Evolutionary conservation across 805 yeast species (phyloP).

Genomic region (Saccharomycopsis javanensis): DNA sequence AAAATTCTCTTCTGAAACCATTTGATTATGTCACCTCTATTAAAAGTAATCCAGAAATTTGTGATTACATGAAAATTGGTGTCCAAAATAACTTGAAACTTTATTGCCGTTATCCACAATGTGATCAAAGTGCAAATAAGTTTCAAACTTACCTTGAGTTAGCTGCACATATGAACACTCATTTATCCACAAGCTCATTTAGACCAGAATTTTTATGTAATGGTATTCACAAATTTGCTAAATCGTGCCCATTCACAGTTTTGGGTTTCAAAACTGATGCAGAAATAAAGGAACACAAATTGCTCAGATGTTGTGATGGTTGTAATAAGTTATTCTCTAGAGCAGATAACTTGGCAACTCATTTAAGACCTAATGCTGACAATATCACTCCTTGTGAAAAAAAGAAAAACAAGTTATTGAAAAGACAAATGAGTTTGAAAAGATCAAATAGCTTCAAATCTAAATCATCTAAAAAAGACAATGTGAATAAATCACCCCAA

Average conservation of each 20-base stretch:
- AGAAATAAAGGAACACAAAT: conserved; percentile 17
- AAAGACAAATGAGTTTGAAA: not conserved
- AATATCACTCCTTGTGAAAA: conserved; percentile 15
- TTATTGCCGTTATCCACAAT: conserved; percentile 11
- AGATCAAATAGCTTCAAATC: not conserved
- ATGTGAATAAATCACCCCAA: not conserved
- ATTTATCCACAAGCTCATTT: conserved; percentile 4
- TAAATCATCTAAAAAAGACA: not conserved
- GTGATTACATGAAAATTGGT: conserved; percentile 8
- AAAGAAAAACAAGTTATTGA: not conserved
- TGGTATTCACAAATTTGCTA: conserved; percentile 10
- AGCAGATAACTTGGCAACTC: conserved; percentile 18
- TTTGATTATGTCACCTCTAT: conserved; percentile 10
- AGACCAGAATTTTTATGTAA: conserved; percentile 12
- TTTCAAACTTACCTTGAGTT: conserved; percentile 8
- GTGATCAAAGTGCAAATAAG: conserved; percentile 1
- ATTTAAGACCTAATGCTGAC: conserved; percentile 10
- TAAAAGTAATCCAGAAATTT: not conserved
- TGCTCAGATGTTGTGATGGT: conserved; percentile 8
- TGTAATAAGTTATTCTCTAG: conserved; percentile 17
- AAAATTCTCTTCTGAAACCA: not conserved
- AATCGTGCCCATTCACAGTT: conserved; percentile 15
- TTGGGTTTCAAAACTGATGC: conserved; percentile 12
- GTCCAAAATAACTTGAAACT: conserved; percentile 17
- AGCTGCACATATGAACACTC: conserved; percentile 17